Evolutionary conservation across 1,284 basidiomycete genomes (phyloP).

Genomic region (Pseudozyma tsukubaensis): DNA sequence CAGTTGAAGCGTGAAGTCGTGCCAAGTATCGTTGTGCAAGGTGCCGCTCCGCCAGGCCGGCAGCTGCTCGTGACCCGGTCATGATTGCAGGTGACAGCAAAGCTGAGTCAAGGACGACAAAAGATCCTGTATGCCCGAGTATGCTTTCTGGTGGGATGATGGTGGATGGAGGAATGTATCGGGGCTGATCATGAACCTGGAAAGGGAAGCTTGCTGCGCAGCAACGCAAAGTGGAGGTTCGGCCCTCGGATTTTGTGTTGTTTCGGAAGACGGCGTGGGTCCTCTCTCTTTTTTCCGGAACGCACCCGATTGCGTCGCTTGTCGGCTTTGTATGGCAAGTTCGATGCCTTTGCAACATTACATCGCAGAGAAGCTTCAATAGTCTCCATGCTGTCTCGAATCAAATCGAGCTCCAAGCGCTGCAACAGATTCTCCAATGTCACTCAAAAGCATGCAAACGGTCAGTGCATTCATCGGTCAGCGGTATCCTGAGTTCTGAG

Average conservation of each 20-base stretch:
- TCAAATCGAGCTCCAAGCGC: no score
- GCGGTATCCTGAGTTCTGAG: no score
- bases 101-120: neutral
- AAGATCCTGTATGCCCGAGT: neutral
- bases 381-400: no score
- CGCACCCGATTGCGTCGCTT: constrained; percentile 3
- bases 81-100: neutral
- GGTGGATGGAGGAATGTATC: neutral
- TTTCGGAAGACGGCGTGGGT: neutral
- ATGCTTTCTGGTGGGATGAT: neutral
- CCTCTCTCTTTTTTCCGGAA: constrained; percentile 5
- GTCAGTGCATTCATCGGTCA: no score
- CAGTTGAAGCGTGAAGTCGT: neutral
- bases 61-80: constrained; percentile 16
- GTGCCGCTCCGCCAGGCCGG: constrained; percentile 8
- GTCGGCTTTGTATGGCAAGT: neutral
- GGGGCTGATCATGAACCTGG: neutral
- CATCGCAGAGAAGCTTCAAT: no score
- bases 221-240: constrained; percentile 23
- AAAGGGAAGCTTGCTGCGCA: constrained; percentile 1
- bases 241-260: neutral
- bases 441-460: no score
- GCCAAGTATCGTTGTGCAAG: constrained; percentile 1
- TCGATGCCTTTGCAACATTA: no score
- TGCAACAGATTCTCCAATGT: no score